A percentile compares a stretch with the other conserved stretches of the same genome.
Evolutionary conservation across 805 yeast genomes (phyloP).

Genomic region (Tetrapisispora fleetii): DNA sequence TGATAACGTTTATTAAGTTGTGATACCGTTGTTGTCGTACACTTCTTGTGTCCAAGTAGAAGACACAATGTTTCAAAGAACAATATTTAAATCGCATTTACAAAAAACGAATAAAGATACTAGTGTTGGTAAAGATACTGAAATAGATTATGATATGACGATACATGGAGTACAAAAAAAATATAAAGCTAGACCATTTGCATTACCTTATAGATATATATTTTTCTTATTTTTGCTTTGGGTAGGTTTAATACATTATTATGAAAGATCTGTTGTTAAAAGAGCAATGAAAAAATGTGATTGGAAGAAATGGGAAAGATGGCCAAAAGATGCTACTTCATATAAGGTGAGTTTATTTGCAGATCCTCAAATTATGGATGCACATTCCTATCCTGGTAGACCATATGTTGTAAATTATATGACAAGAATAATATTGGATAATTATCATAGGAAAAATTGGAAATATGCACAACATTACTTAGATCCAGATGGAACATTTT

Average conservation of each 20-base stretch:
- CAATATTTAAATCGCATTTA: neutral
- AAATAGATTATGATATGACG: neutral
- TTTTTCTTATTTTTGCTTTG: constrained; percentile 30
- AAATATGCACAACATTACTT: constrained; percentile 44
- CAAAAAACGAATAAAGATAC: neutral
- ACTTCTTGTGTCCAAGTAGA: neutral
- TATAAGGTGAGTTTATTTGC: constrained; percentile 61
- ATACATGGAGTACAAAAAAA: neutral
- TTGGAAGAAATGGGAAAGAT: constrained; percentile 63
- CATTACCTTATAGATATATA: constrained; percentile 20
- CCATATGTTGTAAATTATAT: constrained; percentile 40
- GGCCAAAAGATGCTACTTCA: constrained; percentile 34
- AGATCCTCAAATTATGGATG: constrained; percentile 92
- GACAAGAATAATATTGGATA: constrained; percentile 59
- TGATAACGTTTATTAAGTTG: too few species aligned
- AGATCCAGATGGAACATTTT: constrained; percentile 67
- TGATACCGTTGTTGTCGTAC: too few species aligned
- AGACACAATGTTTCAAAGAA: constrained; percentile 1
- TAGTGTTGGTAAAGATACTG: neutral
- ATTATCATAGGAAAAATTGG: constrained; percentile 71
- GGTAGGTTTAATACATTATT: constrained; percentile 38
- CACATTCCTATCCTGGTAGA: constrained; percentile 72
- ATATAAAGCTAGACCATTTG: too few species aligned
- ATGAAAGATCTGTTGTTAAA: constrained; percentile 44
- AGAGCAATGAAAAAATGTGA: constrained; percentile 38